Conservation (phyloP, 768 basidiomycete species). For the Symmetrospora coprosmae region DNA sequence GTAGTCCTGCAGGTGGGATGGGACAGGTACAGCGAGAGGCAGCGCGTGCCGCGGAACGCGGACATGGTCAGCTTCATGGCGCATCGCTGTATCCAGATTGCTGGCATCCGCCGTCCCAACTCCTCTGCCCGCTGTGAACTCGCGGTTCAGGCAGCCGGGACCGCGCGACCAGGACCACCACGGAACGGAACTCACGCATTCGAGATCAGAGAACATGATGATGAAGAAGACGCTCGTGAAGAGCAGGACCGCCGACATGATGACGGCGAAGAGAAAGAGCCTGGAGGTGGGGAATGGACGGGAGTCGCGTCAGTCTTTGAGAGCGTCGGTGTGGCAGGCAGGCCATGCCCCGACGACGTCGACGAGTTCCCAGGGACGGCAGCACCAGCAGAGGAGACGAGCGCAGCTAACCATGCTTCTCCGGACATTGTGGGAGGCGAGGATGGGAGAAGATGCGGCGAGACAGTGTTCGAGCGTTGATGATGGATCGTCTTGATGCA, state of each 20-base stretch:
- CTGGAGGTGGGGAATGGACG: slow-evolving; percentile 48
- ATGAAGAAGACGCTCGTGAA: slow-evolving; percentile 99
- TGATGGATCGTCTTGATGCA: neutral
- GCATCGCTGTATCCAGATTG: no score
- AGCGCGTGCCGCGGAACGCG: no score
- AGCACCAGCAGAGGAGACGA: neutral
- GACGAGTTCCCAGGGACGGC: no score
- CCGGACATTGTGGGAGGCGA: slow-evolving; percentile 12
- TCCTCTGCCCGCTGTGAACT: neutral
- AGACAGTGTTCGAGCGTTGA: neutral
- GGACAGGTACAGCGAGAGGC: neutral
- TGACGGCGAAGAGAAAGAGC: slow-evolving; percentile 91
- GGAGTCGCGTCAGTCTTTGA: neutral
- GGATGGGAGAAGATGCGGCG: neutral
- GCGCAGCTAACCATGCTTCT: slow-evolving; percentile 22
- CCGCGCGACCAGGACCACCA: slow-evolving; percentile 17
- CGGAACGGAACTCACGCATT: slow-evolving; percentile 48
- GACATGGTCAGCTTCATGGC: no score
- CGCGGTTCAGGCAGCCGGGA: neutral
- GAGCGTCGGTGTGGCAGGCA: no score
- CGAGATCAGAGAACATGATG: slow-evolving; percentile 99
- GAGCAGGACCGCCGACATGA: slow-evolving; percentile 81
- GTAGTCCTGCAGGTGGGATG: slow-evolving; percentile 45
- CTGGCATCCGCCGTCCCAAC: no score
- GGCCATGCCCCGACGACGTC: no score